These are phyloP conservation scores for Schwanniomyces polymorphus DNA, from an alignment of 805 yeast genomes.

Conservation along the genomic window DNA sequence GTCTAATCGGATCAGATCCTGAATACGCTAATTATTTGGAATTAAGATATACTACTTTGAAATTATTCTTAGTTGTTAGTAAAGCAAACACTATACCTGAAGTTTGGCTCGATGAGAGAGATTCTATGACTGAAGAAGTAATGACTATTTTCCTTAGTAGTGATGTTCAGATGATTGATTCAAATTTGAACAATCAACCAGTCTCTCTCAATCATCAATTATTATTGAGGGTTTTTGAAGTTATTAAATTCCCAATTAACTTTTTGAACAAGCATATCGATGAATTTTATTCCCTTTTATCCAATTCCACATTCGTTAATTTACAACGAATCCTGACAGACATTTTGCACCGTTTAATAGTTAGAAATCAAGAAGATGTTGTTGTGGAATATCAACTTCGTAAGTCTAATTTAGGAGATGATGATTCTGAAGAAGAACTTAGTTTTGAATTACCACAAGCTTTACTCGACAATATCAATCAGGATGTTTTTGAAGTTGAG, in stretches of 20 bases:
- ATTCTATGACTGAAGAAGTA: constrained; percentile 41
- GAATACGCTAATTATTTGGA: constrained; percentile 37
- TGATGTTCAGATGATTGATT: constrained; percentile 13
- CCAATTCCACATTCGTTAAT: constrained; percentile 12
- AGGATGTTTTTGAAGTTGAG: constrained; percentile 18
- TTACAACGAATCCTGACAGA: constrained; percentile 46
- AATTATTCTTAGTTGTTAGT: constrained; percentile 33
- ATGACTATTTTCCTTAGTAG: constrained; percentile 42
- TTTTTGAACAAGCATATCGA: constrained; percentile 29
- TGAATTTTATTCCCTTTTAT: constrained; percentile 33
- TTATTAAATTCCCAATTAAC: constrained; percentile 13
- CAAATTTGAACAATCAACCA: constrained; percentile 28
- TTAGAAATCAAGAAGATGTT: constrained; percentile 52
- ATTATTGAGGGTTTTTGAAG: constrained; percentile 27
- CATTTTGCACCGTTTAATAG: constrained; percentile 41
- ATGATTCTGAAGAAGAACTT: constrained; percentile 14
- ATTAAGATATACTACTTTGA: constrained; percentile 48
- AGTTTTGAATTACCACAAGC: constrained; percentile 38
- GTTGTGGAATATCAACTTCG: constrained; percentile 62
- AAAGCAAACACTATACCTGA: constrained; percentile 15
- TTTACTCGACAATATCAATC: constrained; percentile 35
- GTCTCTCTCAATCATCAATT: constrained; percentile 34
- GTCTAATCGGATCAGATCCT: constrained; percentile 30
- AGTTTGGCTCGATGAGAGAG: constrained; percentile 30
- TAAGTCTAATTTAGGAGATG: constrained; percentile 31